phyloP scores from a whole-genome alignment of 768 basidiomycete genomes.

The Tylopilus vinaceipallidus region DNA sequence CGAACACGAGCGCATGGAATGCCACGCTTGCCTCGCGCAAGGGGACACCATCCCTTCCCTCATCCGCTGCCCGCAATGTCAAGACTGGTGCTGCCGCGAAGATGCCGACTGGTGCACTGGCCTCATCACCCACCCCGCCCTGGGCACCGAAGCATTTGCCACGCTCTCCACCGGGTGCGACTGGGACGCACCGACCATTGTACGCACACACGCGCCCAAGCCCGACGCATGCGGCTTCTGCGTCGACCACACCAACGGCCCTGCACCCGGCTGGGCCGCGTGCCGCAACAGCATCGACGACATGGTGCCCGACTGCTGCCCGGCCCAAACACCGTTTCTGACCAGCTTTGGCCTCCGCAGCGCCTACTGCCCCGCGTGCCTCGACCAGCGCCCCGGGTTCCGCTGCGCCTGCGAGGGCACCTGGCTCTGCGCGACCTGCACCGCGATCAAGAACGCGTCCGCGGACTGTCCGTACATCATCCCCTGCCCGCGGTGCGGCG shows the following conservation, averaged over 20 bases:
- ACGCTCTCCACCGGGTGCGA: conserved; percentile 1
- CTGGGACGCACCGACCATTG: conserved; percentile 10
- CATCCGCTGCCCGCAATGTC: conserved; percentile 5
- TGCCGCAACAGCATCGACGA: not conserved
- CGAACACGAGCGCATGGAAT: conserved; percentile 3
- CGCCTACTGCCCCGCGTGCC: conserved; percentile 11
- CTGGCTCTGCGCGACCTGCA: conserved; percentile 13
- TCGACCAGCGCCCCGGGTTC: not conserved
- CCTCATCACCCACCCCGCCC: conserved; percentile 2
- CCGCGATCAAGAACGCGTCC: not conserved
- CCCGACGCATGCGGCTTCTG: conserved; percentile 10
- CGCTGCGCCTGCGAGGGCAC: not conserved
- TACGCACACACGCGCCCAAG: conserved; percentile 14
- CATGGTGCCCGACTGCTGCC: not conserved
- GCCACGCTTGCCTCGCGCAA: conserved; percentile 3
- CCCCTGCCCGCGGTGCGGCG: conserved; percentile 17
- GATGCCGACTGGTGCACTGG: conserved; percentile 19
- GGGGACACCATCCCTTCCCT: conserved; percentile 1
- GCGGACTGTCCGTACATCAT: not conserved
- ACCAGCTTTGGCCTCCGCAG: not conserved
- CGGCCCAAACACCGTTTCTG: conserved; percentile 3
- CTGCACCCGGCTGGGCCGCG: not conserved
- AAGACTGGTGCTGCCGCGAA: conserved; percentile 10
- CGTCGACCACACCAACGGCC: accelerated
- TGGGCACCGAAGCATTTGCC: conserved; percentile 3